phyloP scores from a whole-genome alignment of 139 green algal species.

The Cymbomonas tetramitiformis region DNA sequence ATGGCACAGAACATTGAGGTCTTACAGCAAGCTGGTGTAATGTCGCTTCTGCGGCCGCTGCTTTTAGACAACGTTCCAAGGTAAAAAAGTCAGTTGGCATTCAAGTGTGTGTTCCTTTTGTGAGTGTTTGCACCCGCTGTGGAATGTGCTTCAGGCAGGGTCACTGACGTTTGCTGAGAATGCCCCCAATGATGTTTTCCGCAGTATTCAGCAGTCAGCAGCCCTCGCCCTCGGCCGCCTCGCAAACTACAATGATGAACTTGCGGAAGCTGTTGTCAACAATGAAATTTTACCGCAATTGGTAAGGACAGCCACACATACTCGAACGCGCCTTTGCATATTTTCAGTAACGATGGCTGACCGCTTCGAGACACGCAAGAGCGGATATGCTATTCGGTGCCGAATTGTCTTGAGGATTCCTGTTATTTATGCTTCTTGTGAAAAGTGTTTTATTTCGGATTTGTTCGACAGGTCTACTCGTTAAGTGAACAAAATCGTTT shows the following conservation, averaged over 20 bases:
- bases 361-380: no score
- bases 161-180: not conserved
- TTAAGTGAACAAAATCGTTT: constrained; percentile 62
- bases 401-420: not conserved
- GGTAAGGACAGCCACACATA: no score
- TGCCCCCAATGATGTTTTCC: not conserved
- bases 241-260: constrained; percentile 65
- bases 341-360: not conserved
- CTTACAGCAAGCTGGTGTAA: constrained; percentile 59
- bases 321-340: not conserved
- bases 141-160: not conserved
- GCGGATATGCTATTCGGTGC: no score
- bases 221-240: constrained; percentile 60
- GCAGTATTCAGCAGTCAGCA: constrained; percentile 71
- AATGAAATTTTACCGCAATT: constrained; percentile 74
- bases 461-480: no score
- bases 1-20: constrained; percentile 79
- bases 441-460: not conserved
- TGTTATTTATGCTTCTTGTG: not conserved
- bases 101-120: not conserved
- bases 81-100: constrained; percentile 20
- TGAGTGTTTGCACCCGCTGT: not conserved
- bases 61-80: constrained; percentile 72
- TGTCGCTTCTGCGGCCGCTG: constrained; percentile 58
- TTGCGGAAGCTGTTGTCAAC: constrained; percentile 67